Percentiles rank a stretch among this genome's conserved stretches.
These are phyloP conservation scores for Cucumis melo DNA, from an alignment of 306 rosid genomes.

Conservation along the genomic window DNA sequence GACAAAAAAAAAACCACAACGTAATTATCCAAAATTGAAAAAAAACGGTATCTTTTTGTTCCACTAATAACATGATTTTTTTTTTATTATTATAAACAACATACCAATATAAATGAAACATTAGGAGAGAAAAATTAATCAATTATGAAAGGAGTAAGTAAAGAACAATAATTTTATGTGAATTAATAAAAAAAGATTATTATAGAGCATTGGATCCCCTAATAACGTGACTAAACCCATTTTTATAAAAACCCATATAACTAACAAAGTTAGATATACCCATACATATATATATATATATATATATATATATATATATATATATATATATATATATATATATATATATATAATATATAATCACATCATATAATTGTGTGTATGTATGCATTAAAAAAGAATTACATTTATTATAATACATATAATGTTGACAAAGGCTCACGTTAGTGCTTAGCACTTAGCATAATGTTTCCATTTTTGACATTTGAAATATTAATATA, in stretches of 20 bases:
- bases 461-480: constrained; percentile 2
- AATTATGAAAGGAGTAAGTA: neutral
- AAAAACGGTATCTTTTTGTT: neutral
- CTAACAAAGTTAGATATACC: neutral
- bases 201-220: neutral
- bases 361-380: neutral
- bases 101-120: neutral
- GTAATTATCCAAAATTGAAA: neutral
- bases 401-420: neutral
- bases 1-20: neutral
- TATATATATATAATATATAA: no score
- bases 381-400: neutral
- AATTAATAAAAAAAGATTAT: neutral
- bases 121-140: neutral
- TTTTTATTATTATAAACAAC: neutral
- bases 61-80: neutral
- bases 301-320: no score
- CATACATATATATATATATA: no score
- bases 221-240: neutral
- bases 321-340: no score
- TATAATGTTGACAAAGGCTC: neutral
- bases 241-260: neutral
- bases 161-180: neutral
- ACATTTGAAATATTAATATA: neutral
- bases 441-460: neutral